Evolutionary conservation across 192 early-diverging fungal species (phyloP).

Genomic region (Backusella circina): DNA sequence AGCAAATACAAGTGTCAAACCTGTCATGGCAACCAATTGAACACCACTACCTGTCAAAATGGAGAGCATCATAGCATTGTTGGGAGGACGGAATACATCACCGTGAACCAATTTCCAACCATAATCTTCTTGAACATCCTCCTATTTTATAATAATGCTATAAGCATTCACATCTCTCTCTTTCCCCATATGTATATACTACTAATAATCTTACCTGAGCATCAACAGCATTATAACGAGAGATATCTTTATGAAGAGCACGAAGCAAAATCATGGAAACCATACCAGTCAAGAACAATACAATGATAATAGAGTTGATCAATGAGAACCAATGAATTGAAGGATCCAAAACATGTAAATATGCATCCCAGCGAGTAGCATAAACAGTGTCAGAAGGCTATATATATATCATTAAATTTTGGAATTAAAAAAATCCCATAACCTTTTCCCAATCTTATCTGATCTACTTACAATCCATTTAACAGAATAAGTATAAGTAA

Average conservation of each 20-base stretch:
- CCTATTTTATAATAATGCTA: conserved; percentile 24
- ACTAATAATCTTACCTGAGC: conserved; percentile 35
- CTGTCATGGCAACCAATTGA: conserved; percentile 73
- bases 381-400: conserved; percentile 57
- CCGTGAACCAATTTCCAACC: conserved; percentile 98
- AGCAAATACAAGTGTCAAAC: conserved; percentile 79
- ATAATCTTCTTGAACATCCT: conserved; percentile 89
- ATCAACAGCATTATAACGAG: conserved; percentile 79
- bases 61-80: conserved; percentile 67
- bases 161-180: not conserved
- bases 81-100: conserved; percentile 94
- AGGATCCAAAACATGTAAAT: conserved; percentile 83
- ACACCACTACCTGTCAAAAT: conserved; percentile 85
- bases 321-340: conserved; percentile 95
- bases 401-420: conserved; percentile 1
- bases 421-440: not conserved
- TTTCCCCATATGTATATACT: not conserved
- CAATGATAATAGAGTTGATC: conserved; percentile 92
- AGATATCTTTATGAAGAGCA: conserved; percentile 88
- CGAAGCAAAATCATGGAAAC: conserved; percentile 88
- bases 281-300: conserved; percentile 87
- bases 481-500: conserved; percentile 65
- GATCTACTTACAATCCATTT: conserved; percentile 48
- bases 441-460: not conserved
- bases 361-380: conserved; percentile 87